Conservation (phyloP, 2,329 filamentous ascomycete genomes). For the Paradendryphiella salina region DNA sequence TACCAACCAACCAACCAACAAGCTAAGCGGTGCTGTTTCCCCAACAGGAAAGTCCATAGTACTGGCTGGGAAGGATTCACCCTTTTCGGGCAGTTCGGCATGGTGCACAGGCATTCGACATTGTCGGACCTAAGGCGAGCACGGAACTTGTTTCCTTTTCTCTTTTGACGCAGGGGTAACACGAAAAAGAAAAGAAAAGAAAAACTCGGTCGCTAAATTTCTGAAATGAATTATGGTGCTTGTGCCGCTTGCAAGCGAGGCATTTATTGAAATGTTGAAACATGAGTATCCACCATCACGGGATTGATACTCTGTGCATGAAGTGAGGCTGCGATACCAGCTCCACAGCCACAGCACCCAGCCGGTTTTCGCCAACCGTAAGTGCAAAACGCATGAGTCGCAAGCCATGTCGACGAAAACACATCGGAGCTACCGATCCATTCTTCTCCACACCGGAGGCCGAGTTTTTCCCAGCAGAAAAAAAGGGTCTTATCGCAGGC, state of each 20-base stretch:
- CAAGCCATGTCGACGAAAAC: constrained; percentile 7
- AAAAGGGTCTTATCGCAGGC: not conserved
- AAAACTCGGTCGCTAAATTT: not conserved
- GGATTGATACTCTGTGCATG: not conserved
- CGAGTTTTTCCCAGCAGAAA: constrained; percentile 3
- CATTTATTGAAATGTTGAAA: not conserved
- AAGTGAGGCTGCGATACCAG: constrained; percentile 11
- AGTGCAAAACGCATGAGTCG: constrained; percentile 1
- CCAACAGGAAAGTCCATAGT: constrained; percentile 2
- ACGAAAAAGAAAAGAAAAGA: not conserved
- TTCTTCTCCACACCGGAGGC: constrained; percentile 3
- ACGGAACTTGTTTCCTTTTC: not conserved
- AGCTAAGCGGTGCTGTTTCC: constrained; percentile 4
- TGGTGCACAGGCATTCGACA: not conserved
- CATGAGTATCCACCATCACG: not conserved
- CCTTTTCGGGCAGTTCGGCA: not conserved
- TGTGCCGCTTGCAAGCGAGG: not conserved
- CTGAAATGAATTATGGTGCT: not conserved
- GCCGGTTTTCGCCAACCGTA: constrained; percentile 13
- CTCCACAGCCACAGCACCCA: constrained; percentile 16
- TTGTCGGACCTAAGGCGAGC: not conserved
- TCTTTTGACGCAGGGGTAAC: not conserved
- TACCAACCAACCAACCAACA: too few species aligned
- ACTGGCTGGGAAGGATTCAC: not conserved
- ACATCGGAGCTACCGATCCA: not conserved